phyloP scores from a whole-genome alignment of 2,329 filamentous ascomycete species.

The Boeremia exigua region DNA sequence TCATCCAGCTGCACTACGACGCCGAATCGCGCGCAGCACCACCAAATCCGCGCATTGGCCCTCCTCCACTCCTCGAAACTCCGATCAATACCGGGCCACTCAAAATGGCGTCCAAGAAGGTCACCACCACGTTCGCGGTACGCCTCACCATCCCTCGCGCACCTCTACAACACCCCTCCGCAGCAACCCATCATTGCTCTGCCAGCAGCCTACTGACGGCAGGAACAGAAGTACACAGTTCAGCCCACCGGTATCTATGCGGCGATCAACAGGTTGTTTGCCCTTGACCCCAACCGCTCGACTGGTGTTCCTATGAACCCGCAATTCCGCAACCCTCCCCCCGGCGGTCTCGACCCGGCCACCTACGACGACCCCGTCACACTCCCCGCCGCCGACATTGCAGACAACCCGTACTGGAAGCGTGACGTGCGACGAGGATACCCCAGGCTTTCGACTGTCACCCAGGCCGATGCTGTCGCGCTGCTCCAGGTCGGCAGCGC shows the following conservation, averaged over 20 bases:
- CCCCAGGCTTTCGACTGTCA: slow-evolving; percentile 78
- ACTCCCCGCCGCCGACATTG: slow-evolving; percentile 81
- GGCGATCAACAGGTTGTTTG: slow-evolving; percentile 74
- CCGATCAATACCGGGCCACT: slow-evolving; percentile 18
- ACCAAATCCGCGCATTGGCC: slow-evolving; percentile 32
- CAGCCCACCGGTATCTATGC: slow-evolving; percentile 92
- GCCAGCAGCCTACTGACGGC: neutral
- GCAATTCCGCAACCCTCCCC: slow-evolving; percentile 86
- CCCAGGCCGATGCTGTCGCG: slow-evolving; percentile 83
- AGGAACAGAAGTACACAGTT: slow-evolving; percentile 86
- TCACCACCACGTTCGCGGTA: slow-evolving; percentile 41
- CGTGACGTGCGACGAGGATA: slow-evolving; percentile 86
- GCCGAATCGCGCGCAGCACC: slow-evolving; percentile 23
- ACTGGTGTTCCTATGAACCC: slow-evolving; percentile 92
- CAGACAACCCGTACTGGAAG: slow-evolving; percentile 96
- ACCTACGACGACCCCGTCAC: slow-evolving; percentile 84
- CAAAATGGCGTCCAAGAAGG: slow-evolving; percentile 43
- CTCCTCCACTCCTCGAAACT: slow-evolving; percentile 24
- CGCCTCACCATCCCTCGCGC: slow-evolving; percentile 13
- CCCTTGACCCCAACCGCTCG: slow-evolving; percentile 86
- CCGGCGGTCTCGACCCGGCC: slow-evolving; percentile 72
- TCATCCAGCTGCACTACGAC: slow-evolving; percentile 33
- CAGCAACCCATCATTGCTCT: neutral
- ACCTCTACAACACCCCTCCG: slow-evolving; percentile 16
- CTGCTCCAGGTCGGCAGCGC: slow-evolving; percentile 86